These are phyloP conservation scores for Naganishia sp. DNA, from an alignment of 1,284 basidiomycete species.

Conservation along the genomic window DNA sequence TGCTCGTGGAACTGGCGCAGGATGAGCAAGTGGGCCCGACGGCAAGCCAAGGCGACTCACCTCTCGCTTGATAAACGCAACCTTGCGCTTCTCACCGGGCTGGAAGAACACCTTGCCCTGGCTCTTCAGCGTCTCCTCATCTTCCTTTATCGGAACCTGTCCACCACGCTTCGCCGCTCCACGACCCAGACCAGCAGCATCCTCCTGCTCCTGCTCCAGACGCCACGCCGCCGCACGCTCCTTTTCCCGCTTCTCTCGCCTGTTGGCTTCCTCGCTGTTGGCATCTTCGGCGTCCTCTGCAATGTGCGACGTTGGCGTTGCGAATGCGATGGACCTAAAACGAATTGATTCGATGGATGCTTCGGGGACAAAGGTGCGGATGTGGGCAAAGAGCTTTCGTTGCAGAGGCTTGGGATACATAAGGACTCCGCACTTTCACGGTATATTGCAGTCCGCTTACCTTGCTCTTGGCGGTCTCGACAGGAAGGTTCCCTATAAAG, in stretches of 20 bases:
- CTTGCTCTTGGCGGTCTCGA: slow-evolving; percentile 72
- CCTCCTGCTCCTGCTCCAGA: slow-evolving; percentile 58
- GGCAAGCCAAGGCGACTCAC: slow-evolving; percentile 39
- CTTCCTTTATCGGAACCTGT: slow-evolving; percentile 58
- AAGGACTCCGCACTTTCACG: slow-evolving; percentile 41
- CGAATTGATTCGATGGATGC: slow-evolving; percentile 85
- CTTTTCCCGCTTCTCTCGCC: slow-evolving; percentile 51
- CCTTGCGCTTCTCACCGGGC: slow-evolving; percentile 84
- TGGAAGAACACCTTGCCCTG: slow-evolving; percentile 63
- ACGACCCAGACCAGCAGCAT: slow-evolving; percentile 53
- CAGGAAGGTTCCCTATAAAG: slow-evolving; percentile 88
- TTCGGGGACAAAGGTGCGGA: slow-evolving; percentile 66
- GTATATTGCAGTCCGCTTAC: slow-evolving; percentile 55
- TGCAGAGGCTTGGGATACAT: slow-evolving; percentile 50
- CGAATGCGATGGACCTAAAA: slow-evolving; percentile 86
- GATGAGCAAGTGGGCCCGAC: not conserved
- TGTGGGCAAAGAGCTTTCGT: slow-evolving; percentile 72
- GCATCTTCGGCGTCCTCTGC: slow-evolving; percentile 56
- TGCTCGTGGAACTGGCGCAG: slow-evolving; percentile 63
- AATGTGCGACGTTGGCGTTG: slow-evolving; percentile 69
- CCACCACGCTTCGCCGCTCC: slow-evolving; percentile 53
- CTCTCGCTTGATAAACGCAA: slow-evolving; percentile 90
- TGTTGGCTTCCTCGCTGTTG: slow-evolving; percentile 46
- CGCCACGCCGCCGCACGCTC: slow-evolving; percentile 65
- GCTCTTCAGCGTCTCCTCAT: slow-evolving; percentile 48